Evolutionary conservation across 352 stramenopile species (phyloP).

Genomic region (Globisporangium takayamanum): DNA sequence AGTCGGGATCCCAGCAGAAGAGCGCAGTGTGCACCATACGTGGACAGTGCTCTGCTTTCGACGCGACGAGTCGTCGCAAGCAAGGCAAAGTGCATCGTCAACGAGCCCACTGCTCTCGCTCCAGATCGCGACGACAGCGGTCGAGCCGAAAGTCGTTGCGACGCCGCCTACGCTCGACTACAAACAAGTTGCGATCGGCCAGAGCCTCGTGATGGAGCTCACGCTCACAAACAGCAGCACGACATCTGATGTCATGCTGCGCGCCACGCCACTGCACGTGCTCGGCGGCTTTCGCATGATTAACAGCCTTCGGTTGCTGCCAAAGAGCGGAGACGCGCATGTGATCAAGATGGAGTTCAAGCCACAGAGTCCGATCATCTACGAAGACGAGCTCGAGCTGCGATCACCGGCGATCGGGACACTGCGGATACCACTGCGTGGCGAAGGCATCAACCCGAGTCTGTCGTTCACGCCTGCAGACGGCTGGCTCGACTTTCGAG

Average conservation of each 20-base stretch:
- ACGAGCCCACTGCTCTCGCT: conserved; percentile 38
- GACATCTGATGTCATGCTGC: conserved; percentile 27
- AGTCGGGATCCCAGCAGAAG: conserved; percentile 24
- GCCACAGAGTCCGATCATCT: conserved; percentile 41
- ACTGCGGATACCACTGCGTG: conserved; percentile 33
- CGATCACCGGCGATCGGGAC: conserved; percentile 21
- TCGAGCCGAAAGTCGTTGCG: conserved; percentile 43
- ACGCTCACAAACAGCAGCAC: conserved; percentile 45
- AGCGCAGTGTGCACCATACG: conserved; percentile 64
- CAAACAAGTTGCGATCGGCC: conserved; percentile 83
- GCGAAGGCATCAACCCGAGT: conserved; percentile 76
- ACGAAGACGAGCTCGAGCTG: conserved; percentile 71
- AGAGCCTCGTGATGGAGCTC: conserved; percentile 49
- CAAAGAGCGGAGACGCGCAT: conserved; percentile 16
- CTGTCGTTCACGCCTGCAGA: conserved; percentile 58
- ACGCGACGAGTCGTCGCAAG: conserved; percentile 11
- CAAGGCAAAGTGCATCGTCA: neutral
- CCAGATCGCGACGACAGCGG: conserved; percentile 55
- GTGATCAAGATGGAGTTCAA: conserved; percentile 60
- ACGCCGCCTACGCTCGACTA: conserved; percentile 60
- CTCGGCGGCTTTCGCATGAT: conserved; percentile 81
- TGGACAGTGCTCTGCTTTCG: conserved; percentile 79
- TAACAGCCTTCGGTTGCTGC: conserved; percentile 53
- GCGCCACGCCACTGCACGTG: conserved; percentile 58
- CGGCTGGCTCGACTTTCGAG: conserved; percentile 56